A percentile compares a stretch with the other conserved stretches of the same genome.
Conservation (phyloP, 2,329 filamentous ascomycete species). For the Aspergillus ruber region DNA sequence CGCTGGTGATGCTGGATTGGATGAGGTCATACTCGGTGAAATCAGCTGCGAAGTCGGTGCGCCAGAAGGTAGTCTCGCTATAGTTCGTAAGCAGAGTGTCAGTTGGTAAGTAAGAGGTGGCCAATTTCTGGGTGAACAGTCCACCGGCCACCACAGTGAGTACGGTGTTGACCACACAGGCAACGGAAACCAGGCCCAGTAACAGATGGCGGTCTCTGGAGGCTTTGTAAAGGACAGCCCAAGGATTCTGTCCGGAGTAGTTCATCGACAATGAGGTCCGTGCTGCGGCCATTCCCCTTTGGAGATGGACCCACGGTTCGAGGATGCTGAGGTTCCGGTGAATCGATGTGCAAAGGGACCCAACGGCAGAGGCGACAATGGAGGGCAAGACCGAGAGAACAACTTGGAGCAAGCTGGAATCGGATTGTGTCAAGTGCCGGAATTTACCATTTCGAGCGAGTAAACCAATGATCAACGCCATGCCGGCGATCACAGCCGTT, state of each 20-base stretch:
- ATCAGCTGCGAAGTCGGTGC: constrained; percentile 26
- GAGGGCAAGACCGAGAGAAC: constrained; percentile 27
- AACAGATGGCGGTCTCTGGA: constrained; percentile 21
- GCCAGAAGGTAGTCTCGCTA: constrained; percentile 21
- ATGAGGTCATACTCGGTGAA: constrained; percentile 31
- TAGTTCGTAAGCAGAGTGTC: constrained; percentile 21
- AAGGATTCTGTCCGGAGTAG: constrained; percentile 27
- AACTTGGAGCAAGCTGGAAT: constrained; percentile 26
- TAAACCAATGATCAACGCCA: constrained; percentile 23
- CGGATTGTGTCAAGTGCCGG: constrained; percentile 24
- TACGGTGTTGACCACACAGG: constrained; percentile 24
- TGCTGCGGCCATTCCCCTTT: constrained; percentile 22
- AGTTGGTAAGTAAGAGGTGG: constrained; percentile 19
- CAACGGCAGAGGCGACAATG: constrained; percentile 26
- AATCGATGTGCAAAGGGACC: constrained; percentile 27
- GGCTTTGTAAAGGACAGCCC: constrained; percentile 23
- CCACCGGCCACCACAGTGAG: constrained; percentile 27
- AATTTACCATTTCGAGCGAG: constrained; percentile 24
- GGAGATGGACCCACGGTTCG: constrained; percentile 31
- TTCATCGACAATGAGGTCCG: constrained; percentile 25
- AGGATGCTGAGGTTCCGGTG: constrained; percentile 29
- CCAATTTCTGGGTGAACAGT: constrained; percentile 27
- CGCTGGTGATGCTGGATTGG: constrained; percentile 29
- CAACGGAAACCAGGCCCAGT: constrained; percentile 22
- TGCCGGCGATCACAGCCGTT: constrained; percentile 24